phyloP scores from a whole-genome alignment of 305 asterid genomes.

The Striga hermonthica region DNA sequence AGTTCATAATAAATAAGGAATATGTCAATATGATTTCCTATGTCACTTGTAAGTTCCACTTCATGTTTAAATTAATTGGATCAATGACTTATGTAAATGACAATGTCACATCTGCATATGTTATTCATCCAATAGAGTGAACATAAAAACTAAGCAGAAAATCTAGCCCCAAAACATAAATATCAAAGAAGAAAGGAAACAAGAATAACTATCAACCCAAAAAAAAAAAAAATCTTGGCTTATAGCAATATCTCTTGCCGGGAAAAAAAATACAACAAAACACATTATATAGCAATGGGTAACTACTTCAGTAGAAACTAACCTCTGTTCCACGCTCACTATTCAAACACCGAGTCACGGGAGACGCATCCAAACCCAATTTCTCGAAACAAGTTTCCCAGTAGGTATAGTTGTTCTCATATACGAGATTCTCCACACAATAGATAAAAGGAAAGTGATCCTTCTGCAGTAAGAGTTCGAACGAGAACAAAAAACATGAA shows the following conservation, averaged over 20 bases:
- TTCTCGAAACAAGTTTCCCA: conserved; percentile 84
- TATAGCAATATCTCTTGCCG: conserved; percentile 9
- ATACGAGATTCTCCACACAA: conserved; percentile 73
- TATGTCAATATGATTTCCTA: too few relatives aligned
- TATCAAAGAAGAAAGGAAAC: not conserved
- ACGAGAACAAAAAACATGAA: conserved; percentile 18
- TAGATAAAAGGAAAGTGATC: conserved; percentile 74
- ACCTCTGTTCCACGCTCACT: conserved; percentile 71
- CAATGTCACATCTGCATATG: too few relatives aligned
- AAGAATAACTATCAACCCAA: conserved; percentile 3
- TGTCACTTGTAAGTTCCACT: too few relatives aligned
- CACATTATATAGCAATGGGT: not conserved
- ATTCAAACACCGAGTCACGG: conserved; percentile 52
- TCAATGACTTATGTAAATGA: too few relatives aligned
- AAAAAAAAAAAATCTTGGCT: conserved; percentile 12
- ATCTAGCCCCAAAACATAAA: too few relatives aligned
- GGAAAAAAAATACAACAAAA: not conserved
- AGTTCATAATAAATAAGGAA: too few relatives aligned
- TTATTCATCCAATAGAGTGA: too few relatives aligned
- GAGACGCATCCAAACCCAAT: conserved; percentile 62
- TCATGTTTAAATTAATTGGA: too few relatives aligned
- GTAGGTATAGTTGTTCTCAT: conserved; percentile 51
- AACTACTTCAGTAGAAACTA: conserved; percentile 28
- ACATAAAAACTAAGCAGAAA: too few relatives aligned
- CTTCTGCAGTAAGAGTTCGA: conserved; percentile 52